phyloP scores from a whole-genome alignment of 345 rosid genomes.

The Cardamine resedifolia region DNA sequence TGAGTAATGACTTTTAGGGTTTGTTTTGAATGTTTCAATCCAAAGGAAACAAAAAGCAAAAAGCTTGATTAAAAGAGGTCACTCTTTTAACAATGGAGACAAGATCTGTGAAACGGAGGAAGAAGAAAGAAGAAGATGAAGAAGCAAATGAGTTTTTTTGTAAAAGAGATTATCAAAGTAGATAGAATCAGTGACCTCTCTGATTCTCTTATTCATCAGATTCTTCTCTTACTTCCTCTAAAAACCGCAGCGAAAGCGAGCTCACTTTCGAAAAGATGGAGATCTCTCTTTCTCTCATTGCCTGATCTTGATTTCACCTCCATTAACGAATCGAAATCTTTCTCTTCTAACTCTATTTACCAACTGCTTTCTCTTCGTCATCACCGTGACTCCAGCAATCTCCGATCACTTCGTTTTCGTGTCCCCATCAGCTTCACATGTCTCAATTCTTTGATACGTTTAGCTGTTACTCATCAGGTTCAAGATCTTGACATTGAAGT shows the following conservation, averaged over 20 bases:
- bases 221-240: conserved; percentile 63
- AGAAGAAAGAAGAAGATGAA: conserved; percentile 25
- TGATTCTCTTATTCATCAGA: conserved; percentile 58
- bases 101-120: conserved; percentile 66
- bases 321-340: conserved; percentile 26
- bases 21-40: conserved; percentile 65
- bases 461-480: conserved; percentile 65
- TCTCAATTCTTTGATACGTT: conserved; percentile 65
- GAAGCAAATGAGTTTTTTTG: conserved; percentile 8
- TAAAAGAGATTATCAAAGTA: conserved; percentile 18
- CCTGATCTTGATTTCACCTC: conserved; percentile 91
- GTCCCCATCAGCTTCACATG: conserved; percentile 57
- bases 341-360: conserved; percentile 31
- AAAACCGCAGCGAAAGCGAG: conserved; percentile 58
- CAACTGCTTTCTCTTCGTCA: conserved; percentile 28
- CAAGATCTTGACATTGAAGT: conserved; percentile 75
- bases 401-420: conserved; percentile 62
- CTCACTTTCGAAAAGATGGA: conserved; percentile 63
- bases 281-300: conserved; percentile 68
- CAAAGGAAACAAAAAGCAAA: not conserved
- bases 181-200: conserved; percentile 75
- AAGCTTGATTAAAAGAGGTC: not conserved
- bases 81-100: conserved; percentile 54
- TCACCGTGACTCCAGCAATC: conserved; percentile 39
- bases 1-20: conserved; percentile 34